Base-by-base conservation (phyloP, 306 rosid genomes). In the Begonia peltatifolia region DNA sequence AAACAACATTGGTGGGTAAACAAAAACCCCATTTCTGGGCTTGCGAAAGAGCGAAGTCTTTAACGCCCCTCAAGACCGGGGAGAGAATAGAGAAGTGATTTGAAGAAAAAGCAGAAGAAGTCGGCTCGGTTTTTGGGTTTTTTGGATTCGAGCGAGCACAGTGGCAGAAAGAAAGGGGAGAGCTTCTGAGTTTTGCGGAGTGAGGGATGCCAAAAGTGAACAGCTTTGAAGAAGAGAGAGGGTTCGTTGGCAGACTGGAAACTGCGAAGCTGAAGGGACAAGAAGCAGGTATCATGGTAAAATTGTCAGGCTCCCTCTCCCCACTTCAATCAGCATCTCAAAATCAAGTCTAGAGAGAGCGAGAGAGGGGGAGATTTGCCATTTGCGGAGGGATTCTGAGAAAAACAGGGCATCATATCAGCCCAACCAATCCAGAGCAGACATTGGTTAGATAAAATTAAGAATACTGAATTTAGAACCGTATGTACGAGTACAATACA, bases 291-390 rank as follows among this genome's bases (percentile, higher is more conserved):
- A 68, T 71, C 38, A 64, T 14, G 52, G 65, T 22, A 12, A 76
- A 43, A 48, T 76, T 72, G 59, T 74, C 87, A 87, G 55, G 11
- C 41, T 57, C 44, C 47, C 51, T n/a, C 14, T 47, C 14, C 11
- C 62, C 54, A 67, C 13, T 63, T 60, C 69, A 44, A 71, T 65
- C 80, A 68, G 81, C 92, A 85, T 85, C 71, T 74, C 68, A 74
- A 11, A n/a, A 17, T 7, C 9, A 25, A 58, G 62, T 20, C 41
- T 44, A 60, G 35, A 14, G 56, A 56, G 47, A 44, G 46, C 17
- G 14, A 12, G 5, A 44, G 46, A 38, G 6, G 9, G 5, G 55
- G 46, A 38, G 25, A 50, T n/a, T n/a, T n/a, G n/a, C n/a, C n/a
- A n/a, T 17, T 15, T 5, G 38, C 49, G 56, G 53, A 41, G 20